Evolutionary conservation across 768 basidiomycete species (phyloP).

Genomic region (Sistotremastrum suecicum): DNA sequence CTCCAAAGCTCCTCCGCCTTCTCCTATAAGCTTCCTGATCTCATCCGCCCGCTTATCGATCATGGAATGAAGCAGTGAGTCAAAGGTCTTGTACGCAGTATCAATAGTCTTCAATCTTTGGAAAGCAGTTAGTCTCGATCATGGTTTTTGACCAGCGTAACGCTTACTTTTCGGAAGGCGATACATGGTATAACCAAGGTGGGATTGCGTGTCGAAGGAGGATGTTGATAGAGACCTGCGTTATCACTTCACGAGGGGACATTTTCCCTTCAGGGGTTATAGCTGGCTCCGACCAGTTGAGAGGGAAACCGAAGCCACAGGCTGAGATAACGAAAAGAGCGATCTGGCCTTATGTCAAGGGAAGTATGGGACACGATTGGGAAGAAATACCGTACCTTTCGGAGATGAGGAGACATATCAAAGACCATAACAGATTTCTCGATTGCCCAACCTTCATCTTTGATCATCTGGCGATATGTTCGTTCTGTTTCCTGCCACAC

Average conservation of each 20-base stretch:
- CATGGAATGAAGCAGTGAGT: not conserved
- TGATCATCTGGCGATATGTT: slow-evolving; percentile 27
- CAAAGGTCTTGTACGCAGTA: slow-evolving; percentile 3
- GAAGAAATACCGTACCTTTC: slow-evolving; percentile 1
- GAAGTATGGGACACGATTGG: slow-evolving; percentile 2
- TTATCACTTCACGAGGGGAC: too few relatives aligned
- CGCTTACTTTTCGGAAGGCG: too few relatives aligned
- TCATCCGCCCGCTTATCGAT: not conserved
- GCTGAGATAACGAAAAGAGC: slow-evolving; percentile 14
- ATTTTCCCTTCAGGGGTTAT: too few relatives aligned
- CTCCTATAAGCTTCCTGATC: not conserved
- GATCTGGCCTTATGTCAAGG: slow-evolving; percentile 3
- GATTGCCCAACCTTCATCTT: slow-evolving; percentile 18
- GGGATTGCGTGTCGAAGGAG: too few relatives aligned
- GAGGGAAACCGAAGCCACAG: slow-evolving; percentile 16
- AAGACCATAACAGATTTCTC: not conserved
- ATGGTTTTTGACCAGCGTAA: too few relatives aligned
- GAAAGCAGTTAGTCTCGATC: not conserved
- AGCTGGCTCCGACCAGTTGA: slow-evolving; percentile 7
- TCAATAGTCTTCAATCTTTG: slow-evolving; percentile 1
- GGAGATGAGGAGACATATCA: slow-evolving; percentile 7
- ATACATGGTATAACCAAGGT: too few relatives aligned
- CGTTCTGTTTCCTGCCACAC: slow-evolving; percentile 26
- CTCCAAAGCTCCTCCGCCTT: slow-evolving; percentile 1
- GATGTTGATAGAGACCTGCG: too few relatives aligned